A percentile compares a stretch with the other conserved stretches of the same genome.
These are phyloP conservation scores for Backusella sp. DNA, from an alignment of 192 early-diverging fungal genomes.

Conservation along the genomic window DNA sequence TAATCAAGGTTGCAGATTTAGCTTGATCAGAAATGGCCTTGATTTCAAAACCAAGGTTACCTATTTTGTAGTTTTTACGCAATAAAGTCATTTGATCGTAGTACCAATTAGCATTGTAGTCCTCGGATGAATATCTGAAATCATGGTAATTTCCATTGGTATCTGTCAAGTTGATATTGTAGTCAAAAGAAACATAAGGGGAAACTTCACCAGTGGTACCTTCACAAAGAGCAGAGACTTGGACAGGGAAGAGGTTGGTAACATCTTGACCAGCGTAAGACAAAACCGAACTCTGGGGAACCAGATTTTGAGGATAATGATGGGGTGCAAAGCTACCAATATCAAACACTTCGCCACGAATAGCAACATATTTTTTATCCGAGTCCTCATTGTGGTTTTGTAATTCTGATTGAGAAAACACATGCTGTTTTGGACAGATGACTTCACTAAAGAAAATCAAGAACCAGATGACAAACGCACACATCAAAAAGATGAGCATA, in stretches of 20 bases:
- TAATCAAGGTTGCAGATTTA: conserved; percentile 52
- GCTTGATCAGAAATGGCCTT: conserved; percentile 57
- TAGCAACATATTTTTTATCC: conserved; percentile 61
- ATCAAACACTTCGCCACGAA: conserved; percentile 70
- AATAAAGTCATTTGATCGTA: conserved; percentile 44
- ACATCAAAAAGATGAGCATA: conserved; percentile 80
- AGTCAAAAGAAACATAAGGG: conserved; percentile 44
- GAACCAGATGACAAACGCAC: conserved; percentile 80
- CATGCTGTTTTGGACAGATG: conserved; percentile 76
- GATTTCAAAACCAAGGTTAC: conserved; percentile 62
- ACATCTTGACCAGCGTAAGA: conserved; percentile 63
- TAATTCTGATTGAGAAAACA: conserved; percentile 60
- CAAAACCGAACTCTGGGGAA: conserved; percentile 49
- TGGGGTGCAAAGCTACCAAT: conserved; percentile 56
- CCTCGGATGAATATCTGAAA: conserved; percentile 27
- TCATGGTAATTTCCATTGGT: conserved; percentile 16
- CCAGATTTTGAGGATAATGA: conserved; percentile 47
- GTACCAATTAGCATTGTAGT: conserved; percentile 33
- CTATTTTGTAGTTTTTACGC: conserved; percentile 47
- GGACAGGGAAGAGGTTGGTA: conserved; percentile 63
- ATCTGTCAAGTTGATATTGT: conserved; percentile 45
- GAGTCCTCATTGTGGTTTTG: conserved; percentile 52
- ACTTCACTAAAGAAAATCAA: conserved; percentile 81
- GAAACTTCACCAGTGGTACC: conserved; percentile 41
- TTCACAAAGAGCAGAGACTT: conserved; percentile 55